A percentile compares a stretch with the other conserved stretches of the same genome.
phyloP scores from a whole-genome alignment of 495 filamentous ascomycete species.

The Filosporella fistucella region DNA sequence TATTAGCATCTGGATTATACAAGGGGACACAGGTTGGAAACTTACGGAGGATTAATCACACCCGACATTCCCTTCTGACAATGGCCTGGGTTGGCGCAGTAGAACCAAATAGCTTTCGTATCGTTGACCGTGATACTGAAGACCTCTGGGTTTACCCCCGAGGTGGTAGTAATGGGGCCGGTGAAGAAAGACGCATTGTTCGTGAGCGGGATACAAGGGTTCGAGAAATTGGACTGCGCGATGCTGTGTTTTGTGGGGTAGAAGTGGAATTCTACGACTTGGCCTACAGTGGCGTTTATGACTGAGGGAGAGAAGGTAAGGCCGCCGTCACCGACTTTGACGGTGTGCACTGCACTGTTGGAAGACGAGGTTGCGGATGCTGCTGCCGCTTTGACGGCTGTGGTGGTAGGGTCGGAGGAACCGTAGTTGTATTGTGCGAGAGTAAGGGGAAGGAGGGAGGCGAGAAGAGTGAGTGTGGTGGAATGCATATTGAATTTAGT shows the following conservation, averaged over 20 bases:
- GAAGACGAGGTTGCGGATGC: neutral
- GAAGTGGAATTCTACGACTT: slow-evolving; percentile 56
- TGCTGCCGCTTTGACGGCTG: neutral
- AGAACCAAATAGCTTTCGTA: slow-evolving; percentile 63
- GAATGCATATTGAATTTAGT: slow-evolving; percentile 10
- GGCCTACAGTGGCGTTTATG: slow-evolving; percentile 45
- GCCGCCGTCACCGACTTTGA: slow-evolving; percentile 45
- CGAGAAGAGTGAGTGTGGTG: slow-evolving; percentile 1
- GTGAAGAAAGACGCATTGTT: slow-evolving; percentile 40
- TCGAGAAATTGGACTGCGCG: slow-evolving; percentile 48
- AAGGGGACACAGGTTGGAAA: neutral
- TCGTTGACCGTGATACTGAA: slow-evolving; percentile 56
- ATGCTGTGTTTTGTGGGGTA: slow-evolving; percentile 61
- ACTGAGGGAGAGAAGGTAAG: slow-evolving; percentile 44
- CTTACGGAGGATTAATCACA: slow-evolving; percentile 16
- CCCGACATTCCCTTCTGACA: slow-evolving; percentile 61
- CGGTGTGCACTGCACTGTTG: slow-evolving; percentile 36
- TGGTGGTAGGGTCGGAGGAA: neutral
- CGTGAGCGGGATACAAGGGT: slow-evolving; percentile 50
- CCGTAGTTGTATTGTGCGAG: slow-evolving; percentile 6
- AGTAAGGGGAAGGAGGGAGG: neutral
- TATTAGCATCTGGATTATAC: slow-evolving; percentile 24
- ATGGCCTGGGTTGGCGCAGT: slow-evolving; percentile 55
- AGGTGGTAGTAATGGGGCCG: slow-evolving; percentile 37
- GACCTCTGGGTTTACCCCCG: slow-evolving; percentile 30